Percentiles rank a stretch among this genome's conserved stretches.
phyloP scores from a whole-genome alignment of 2,329 filamentous ascomycete species.

The Aspergillus persii region DNA sequence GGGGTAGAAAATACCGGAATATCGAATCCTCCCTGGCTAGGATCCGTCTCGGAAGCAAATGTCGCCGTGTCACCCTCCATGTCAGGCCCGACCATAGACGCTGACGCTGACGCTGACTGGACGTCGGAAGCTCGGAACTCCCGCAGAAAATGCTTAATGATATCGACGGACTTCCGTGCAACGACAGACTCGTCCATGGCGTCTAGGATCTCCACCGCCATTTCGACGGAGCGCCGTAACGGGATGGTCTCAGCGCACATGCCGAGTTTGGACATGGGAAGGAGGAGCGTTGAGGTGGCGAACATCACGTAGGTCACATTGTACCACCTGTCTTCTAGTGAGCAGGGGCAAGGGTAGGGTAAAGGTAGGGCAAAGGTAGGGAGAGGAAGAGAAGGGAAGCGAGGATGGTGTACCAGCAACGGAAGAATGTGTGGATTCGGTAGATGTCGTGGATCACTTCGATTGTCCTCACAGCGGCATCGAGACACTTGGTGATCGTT shows the following conservation, averaged over 20 bases:
- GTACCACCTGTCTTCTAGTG: slow-evolving; percentile 34
- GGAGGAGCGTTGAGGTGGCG: slow-evolving; percentile 38
- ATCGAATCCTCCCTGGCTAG: slow-evolving; percentile 21
- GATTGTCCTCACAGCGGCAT: slow-evolving; percentile 41
- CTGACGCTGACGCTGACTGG: slow-evolving; percentile 1
- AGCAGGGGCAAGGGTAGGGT: not conserved
- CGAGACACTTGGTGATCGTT: slow-evolving; percentile 37
- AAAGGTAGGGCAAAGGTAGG: too few relatives aligned
- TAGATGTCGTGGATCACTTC: slow-evolving; percentile 42
- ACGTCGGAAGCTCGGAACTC: slow-evolving; percentile 25
- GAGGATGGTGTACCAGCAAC: slow-evolving; percentile 36
- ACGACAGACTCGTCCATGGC: slow-evolving; percentile 45
- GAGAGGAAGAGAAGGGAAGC: not conserved
- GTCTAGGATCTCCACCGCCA: slow-evolving; percentile 40
- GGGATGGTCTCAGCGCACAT: slow-evolving; percentile 28
- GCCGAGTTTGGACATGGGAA: slow-evolving; percentile 32
- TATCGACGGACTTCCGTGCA: slow-evolving; percentile 39
- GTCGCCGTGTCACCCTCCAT: slow-evolving; percentile 5
- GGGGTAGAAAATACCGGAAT: slow-evolving; percentile 24
- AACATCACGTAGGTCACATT: slow-evolving; percentile 45
- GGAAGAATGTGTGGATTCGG: slow-evolving; percentile 40
- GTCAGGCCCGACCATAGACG: not conserved
- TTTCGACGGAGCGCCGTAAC: slow-evolving; percentile 32
- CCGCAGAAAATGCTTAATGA: slow-evolving; percentile 33
- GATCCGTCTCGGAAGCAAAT: slow-evolving; percentile 9